Percentiles rank a stretch among this genome's conserved stretches.
phyloP scores from a whole-genome alignment of 2,329 filamentous ascomycete species.

The Aureobasidium sp. region DNA sequence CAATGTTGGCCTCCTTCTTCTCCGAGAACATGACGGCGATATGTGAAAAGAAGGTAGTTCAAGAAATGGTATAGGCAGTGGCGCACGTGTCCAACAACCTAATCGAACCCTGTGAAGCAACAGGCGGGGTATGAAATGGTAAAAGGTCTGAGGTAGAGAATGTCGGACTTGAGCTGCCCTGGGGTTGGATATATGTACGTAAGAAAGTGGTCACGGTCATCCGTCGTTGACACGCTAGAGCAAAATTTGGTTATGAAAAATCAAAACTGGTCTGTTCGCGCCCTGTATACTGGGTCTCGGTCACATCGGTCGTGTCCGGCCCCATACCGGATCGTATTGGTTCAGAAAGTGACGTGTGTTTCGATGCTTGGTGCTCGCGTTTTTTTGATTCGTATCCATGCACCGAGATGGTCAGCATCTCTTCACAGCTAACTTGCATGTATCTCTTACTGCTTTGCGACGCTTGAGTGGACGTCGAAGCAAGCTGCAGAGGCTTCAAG shows the following conservation, averaged over 20 bases:
- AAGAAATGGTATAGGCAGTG: not conserved
- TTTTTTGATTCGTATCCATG: not conserved
- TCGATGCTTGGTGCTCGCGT: not conserved
- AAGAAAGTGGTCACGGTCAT: slow-evolving; percentile 7
- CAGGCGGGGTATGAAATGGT: slow-evolving; percentile 1
- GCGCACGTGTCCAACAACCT: slow-evolving; percentile 1
- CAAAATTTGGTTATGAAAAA: slow-evolving; percentile 10
- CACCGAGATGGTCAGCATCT: not conserved
- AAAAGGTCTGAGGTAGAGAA: not conserved
- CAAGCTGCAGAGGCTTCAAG: not conserved
- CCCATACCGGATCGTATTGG: not conserved
- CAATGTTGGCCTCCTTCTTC: slow-evolving; percentile 1
- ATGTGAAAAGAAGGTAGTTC: not conserved
- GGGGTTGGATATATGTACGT: slow-evolving; percentile 10
- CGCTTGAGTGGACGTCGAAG: not conserved
- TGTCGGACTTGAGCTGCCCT: slow-evolving; percentile 8
- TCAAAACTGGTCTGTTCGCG: not conserved
- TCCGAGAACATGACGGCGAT: slow-evolving; percentile 1
- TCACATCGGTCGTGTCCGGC: not conserved
- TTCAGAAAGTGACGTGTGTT: not conserved
- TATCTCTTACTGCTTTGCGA: not conserved
- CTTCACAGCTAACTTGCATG: not conserved
- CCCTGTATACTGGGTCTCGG: slow-evolving; percentile 7
- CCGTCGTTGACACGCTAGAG: slow-evolving; percentile 9
- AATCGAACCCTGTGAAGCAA: not conserved